These are phyloP conservation scores for Mycena epipterygia DNA, from an alignment of 768 basidiomycete genomes.

Conservation along the genomic window DNA sequence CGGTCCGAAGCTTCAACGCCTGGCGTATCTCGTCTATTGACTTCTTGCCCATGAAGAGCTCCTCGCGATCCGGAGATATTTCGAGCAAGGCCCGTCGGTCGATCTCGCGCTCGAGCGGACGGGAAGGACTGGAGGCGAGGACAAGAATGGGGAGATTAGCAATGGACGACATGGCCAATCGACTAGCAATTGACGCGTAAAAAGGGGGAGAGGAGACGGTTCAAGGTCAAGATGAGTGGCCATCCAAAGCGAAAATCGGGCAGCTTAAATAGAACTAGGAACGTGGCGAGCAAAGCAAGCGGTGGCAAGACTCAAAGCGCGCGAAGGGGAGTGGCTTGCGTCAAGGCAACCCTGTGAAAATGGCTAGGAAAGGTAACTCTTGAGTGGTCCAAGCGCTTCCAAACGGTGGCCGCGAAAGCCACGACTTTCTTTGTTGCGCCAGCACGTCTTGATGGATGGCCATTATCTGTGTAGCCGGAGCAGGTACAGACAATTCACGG, in stretches of 20 bases:
- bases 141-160: slow-evolving; percentile 39
- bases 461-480: too few species aligned
- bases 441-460: neutral
- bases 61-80: slow-evolving; percentile 54
- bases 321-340: neutral
- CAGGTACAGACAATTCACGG: too few species aligned
- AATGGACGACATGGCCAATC: slow-evolving; percentile 22
- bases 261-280: slow-evolving; percentile 19
- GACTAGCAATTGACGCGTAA: slow-evolving; percentile 19
- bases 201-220: slow-evolving; percentile 10
- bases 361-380: slow-evolving; percentile 3
- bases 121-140: slow-evolving; percentile 32
- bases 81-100: slow-evolving; percentile 43
- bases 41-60: slow-evolving; percentile 41
- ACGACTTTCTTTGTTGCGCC: neutral
- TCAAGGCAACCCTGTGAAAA: neutral
- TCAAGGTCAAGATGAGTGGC: slow-evolving; percentile 19
- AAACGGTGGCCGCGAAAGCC: slow-evolving; percentile 3
- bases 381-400: slow-evolving; percentile 2
- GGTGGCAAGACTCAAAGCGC: neutral
- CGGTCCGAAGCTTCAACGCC: slow-evolving; percentile 45
- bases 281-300: slow-evolving; percentile 20
- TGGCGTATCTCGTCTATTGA: slow-evolving; percentile 48
- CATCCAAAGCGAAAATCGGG: neutral
- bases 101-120: slow-evolving; percentile 45